Conservation (phyloP, 2,329 filamentous ascomycete genomes). For the Sporothrix pseudoabietina region DNA sequence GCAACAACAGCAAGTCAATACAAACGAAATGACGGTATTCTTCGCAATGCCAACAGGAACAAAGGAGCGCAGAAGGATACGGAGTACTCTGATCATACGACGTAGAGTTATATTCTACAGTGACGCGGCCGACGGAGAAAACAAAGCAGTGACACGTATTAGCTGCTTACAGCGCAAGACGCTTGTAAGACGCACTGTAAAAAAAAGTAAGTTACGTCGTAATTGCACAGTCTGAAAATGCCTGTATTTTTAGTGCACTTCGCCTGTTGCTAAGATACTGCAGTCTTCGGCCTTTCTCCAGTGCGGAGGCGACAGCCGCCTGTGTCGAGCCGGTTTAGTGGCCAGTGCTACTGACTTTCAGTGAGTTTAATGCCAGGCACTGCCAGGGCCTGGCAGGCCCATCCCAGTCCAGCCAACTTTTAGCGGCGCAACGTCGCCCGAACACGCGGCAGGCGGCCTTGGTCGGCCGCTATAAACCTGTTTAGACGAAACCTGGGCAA, state of each 20-base stretch:
- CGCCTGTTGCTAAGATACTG: background rate
- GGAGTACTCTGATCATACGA: too few relatives aligned
- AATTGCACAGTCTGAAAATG: background rate
- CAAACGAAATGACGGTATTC: background rate
- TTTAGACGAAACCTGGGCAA: slow-evolving; percentile 13
- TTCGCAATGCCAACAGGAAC: slow-evolving; percentile 3
- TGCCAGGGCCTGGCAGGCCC: background rate
- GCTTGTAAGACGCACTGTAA: background rate
- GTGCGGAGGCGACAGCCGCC: background rate
- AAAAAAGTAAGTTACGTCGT: too few relatives aligned
- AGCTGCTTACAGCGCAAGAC: background rate
- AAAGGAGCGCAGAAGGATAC: background rate
- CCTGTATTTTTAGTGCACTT: background rate
- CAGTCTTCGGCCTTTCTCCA: background rate
- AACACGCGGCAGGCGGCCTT: slow-evolving; percentile 23
- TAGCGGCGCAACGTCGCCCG: slow-evolving; percentile 12
- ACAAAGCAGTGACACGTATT: background rate
- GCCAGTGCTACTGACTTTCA: background rate
- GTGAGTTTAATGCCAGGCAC: background rate
- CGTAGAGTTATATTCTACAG: background rate
- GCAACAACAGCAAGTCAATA: background rate
- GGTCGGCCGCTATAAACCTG: slow-evolving; percentile 8
- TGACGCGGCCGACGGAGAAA: slow-evolving; percentile 1
- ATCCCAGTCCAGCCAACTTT: slow-evolving; percentile 17
- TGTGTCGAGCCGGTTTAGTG: background rate